A percentile compares a stretch with the other conserved stretches of the same genome.
Evolutionary conservation across 192 early-diverging fungal species (phyloP).

Genomic region (Rhizoclosmatium globosum): DNA sequence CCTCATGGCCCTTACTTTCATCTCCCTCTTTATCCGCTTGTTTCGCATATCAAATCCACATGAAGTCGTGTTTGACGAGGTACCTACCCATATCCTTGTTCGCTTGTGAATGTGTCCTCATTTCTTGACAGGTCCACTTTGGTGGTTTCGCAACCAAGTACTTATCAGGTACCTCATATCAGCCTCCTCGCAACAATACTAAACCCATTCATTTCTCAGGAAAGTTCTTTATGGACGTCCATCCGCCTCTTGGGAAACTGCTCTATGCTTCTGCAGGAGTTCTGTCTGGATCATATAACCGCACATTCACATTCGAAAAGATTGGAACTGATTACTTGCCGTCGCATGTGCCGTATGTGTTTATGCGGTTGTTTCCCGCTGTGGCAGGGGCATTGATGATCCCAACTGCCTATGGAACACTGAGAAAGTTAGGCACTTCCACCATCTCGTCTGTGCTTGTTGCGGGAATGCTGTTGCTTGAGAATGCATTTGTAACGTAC

Average conservation of each 20-base stretch:
- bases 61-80: conserved; percentile 61
- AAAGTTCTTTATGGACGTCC: conserved; percentile 64
- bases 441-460: conserved; percentile 44
- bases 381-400: conserved; percentile 78
- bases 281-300: conserved; percentile 48
- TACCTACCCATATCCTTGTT: no score
- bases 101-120: no score
- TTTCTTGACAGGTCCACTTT: conserved; percentile 42
- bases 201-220: not conserved
- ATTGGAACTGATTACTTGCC: conserved; percentile 89
- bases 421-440: conserved; percentile 55
- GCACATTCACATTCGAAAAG: conserved; percentile 61
- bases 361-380: conserved; percentile 81
- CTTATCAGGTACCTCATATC: not conserved
- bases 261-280: conserved; percentile 52
- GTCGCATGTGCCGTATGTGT: conserved; percentile 89
- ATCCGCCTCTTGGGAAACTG: conserved; percentile 59
- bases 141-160: conserved; percentile 30
- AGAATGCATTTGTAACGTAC: conserved; percentile 42
- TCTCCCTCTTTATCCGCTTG: conserved; percentile 49
- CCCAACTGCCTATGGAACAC: conserved; percentile 59
- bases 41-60: conserved; percentile 49
- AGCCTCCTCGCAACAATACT: conserved; percentile 46
- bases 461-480: conserved; percentile 53
- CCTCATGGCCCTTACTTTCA: conserved; percentile 36